Conservation (phyloP, 129 eudicot genomes). For the Chrysanthemum seticuspe region DNA sequence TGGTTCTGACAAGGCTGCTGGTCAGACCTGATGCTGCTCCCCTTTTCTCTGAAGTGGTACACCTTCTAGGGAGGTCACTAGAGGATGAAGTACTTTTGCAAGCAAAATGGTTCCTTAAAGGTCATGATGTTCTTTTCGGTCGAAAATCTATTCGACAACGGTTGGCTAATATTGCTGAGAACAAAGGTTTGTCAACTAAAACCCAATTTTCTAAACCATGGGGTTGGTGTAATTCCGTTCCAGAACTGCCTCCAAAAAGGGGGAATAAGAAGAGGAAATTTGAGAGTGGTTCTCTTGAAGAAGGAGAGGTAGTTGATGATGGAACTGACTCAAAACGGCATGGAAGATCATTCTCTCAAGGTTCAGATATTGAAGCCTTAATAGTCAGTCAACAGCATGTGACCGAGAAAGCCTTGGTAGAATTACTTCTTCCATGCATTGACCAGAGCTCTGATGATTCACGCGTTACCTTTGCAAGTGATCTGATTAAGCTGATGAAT, state of each 20-base stretch:
- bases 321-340: slow-evolving; percentile 44
- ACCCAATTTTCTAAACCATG: slow-evolving; percentile 77
- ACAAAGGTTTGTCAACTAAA: slow-evolving; percentile 70
- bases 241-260: slow-evolving; percentile 21
- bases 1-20: slow-evolving; percentile 80
- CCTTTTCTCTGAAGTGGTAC: slow-evolving; percentile 81
- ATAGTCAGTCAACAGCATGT: slow-evolving; percentile 60
- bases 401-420: slow-evolving; percentile 78
- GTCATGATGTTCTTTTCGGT: slow-evolving; percentile 82
- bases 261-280: slow-evolving; percentile 63
- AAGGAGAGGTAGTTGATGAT: slow-evolving; percentile 87
- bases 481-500: slow-evolving; percentile 87
- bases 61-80: slow-evolving; percentile 81
- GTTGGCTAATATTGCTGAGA: slow-evolving; percentile 65
- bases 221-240: slow-evolving; percentile 73
- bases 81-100: slow-evolving; percentile 81
- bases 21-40: slow-evolving; percentile 98
- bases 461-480: slow-evolving; percentile 67
- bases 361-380: slow-evolving; percentile 49
- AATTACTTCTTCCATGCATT: slow-evolving; percentile 78
- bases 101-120: slow-evolving; percentile 88
- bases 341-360: slow-evolving; percentile 38
- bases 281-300: slow-evolving; percentile 63
- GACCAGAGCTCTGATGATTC: slow-evolving; percentile 87
- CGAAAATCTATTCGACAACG: slow-evolving; percentile 82